phyloP scores from a whole-genome alignment of 495 filamentous ascomycete species.

The Aspergillus conjunctus region DNA sequence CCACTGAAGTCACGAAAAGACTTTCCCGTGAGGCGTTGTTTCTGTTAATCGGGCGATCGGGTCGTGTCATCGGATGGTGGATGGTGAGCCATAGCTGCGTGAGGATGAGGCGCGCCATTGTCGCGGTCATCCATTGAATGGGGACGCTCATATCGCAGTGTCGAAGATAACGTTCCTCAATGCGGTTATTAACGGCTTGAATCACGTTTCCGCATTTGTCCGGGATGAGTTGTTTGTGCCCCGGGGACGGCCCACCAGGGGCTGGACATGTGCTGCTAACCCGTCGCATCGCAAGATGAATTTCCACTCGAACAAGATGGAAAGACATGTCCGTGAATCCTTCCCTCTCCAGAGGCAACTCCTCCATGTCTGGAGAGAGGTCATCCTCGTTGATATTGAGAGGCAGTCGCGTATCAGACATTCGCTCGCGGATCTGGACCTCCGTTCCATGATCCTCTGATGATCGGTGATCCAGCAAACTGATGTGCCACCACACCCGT shows the following conservation, averaged over 20 bases:
- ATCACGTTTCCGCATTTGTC: conserved; percentile 67
- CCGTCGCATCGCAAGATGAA: conserved; percentile 49
- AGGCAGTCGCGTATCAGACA: conserved; percentile 75
- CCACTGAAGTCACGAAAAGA: conserved; percentile 72
- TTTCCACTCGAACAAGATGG: conserved; percentile 68
- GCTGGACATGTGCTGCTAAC: conserved; percentile 38
- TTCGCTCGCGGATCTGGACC: conserved; percentile 64
- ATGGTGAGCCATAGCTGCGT: conserved; percentile 68
- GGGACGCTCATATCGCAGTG: conserved; percentile 62
- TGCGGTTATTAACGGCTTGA: conserved; percentile 57
- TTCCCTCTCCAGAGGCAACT: conserved; percentile 57
- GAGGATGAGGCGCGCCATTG: conserved; percentile 66
- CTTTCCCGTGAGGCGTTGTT: conserved; percentile 65
- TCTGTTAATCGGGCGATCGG: conserved; percentile 34
- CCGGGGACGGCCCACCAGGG: conserved; percentile 24
- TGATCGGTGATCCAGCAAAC: conserved; percentile 72
- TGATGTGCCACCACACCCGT: conserved; percentile 82
- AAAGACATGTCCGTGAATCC: conserved; percentile 82
- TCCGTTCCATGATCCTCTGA: conserved; percentile 87
- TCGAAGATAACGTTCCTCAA: conserved; percentile 64
- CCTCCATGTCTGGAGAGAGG: conserved; percentile 63
- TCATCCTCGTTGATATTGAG: conserved; percentile 82
- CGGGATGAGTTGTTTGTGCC: conserved; percentile 23
- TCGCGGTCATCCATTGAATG: conserved; percentile 70
- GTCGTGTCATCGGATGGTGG: conserved; percentile 60